Conservation (phyloP, 2,329 filamentous ascomycete species). For the Ophiosphaerella narmari region DNA sequence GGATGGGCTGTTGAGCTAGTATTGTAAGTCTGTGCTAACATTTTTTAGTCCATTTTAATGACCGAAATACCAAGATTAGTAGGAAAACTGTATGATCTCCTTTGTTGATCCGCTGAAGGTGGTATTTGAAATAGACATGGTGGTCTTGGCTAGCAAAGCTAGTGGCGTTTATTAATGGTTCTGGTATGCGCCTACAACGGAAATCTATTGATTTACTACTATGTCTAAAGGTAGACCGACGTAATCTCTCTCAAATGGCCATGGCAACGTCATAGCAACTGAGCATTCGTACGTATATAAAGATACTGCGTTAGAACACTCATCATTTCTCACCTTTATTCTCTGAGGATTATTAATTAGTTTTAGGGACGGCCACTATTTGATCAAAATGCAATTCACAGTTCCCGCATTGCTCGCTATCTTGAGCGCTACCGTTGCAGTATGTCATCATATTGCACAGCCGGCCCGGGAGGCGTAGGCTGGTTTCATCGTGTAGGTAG, state of each 20-base stretch:
- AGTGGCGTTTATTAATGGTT: slow-evolving; percentile 10
- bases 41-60: neutral
- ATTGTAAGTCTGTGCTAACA: neutral
- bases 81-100: neutral
- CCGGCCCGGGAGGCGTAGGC: too few species aligned
- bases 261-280: slow-evolving; percentile 1
- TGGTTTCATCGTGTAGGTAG: slow-evolving; percentile 3
- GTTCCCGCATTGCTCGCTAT: slow-evolving; percentile 23
- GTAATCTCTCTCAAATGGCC: slow-evolving; percentile 16
- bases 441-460: too few species aligned
- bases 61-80: slow-evolving; percentile 10
- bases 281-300: slow-evolving; percentile 22
- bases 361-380: neutral
- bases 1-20: neutral
- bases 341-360: neutral
- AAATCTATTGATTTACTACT: slow-evolving; percentile 7
- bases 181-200: slow-evolving; percentile 17
- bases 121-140: slow-evolving; percentile 12
- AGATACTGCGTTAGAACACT: slow-evolving; percentile 1
- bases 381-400: slow-evolving; percentile 27
- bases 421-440: slow-evolving; percentile 21
- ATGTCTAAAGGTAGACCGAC: slow-evolving; percentile 12
- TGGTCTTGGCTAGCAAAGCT: slow-evolving; percentile 20
- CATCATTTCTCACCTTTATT: neutral
- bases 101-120: slow-evolving; percentile 1